These are phyloP conservation scores for Sporodiniella umbellata DNA, from an alignment of 371 early-diverging fungal species.

Conservation along the genomic window DNA sequence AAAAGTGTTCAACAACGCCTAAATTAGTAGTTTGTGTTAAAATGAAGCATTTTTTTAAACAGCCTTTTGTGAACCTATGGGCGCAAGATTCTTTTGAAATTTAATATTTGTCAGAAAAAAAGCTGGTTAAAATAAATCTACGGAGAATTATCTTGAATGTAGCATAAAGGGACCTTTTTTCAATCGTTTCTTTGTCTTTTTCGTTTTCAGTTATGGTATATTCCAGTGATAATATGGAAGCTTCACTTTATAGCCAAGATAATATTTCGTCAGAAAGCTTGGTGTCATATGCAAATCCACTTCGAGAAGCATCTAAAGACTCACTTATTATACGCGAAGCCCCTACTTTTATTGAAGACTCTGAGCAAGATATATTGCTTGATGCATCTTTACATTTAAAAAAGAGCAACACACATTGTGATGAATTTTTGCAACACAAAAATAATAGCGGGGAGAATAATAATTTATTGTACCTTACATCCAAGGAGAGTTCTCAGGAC, in stretches of 20 bases:
- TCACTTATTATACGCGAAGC: neutral
- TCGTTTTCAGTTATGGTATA: neutral
- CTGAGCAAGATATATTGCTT: neutral
- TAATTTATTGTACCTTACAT: neutral
- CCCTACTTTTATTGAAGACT: neutral
- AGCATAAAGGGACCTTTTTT: neutral
- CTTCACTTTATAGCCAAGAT: neutral
- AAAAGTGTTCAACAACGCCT: too few species aligned
- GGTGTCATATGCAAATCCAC: neutral
- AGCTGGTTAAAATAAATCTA: neutral
- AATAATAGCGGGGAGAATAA: neutral
- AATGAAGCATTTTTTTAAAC: too few species aligned
- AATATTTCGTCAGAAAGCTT: neutral
- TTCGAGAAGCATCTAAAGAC: neutral
- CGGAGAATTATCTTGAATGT: neutral
- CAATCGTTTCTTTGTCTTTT: neutral
- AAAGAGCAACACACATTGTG: neutral
- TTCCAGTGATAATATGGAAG: neutral
- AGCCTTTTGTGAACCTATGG: too few species aligned
- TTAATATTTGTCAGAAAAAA: slow-evolving; percentile 1
- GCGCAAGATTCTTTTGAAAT: too few species aligned
- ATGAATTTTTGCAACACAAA: neutral
- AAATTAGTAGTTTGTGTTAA: too few species aligned
- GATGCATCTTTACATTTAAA: neutral
- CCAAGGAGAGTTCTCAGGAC: neutral